These are phyloP conservation scores for Trichoderma atrobrunneum DNA, from an alignment of 2,329 filamentous ascomycete genomes.

Conservation along the genomic window DNA sequence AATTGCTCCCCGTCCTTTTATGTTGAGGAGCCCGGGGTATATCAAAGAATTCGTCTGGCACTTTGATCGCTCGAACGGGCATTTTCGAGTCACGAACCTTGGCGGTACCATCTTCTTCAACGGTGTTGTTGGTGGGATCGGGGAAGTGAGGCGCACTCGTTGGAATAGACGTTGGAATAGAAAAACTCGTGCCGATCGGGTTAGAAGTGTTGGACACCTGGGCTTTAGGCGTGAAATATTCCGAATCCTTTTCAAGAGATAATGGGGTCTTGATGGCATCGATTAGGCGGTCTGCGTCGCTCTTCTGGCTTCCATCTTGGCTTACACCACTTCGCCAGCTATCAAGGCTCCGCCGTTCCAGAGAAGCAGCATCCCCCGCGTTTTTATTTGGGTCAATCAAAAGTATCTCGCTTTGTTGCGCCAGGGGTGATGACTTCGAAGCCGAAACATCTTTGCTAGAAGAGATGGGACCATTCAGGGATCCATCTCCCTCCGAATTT, in stretches of 20 bases:
- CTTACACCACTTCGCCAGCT: slow-evolving; percentile 40
- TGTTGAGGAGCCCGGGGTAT: slow-evolving; percentile 31
- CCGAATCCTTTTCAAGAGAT: slow-evolving; percentile 37
- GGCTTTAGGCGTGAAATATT: slow-evolving; percentile 28
- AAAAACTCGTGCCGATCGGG: not conserved
- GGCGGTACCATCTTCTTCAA: slow-evolving; percentile 33
- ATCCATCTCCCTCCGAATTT: slow-evolving; percentile 21
- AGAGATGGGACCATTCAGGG: slow-evolving; percentile 13
- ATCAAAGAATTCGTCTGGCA: slow-evolving; percentile 47
- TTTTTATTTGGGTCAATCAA: slow-evolving; percentile 52
- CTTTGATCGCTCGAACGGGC: slow-evolving; percentile 46
- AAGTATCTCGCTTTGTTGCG: slow-evolving; percentile 54
- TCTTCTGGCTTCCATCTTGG: slow-evolving; percentile 48
- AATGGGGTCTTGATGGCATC: slow-evolving; percentile 66
- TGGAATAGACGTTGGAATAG: not conserved
- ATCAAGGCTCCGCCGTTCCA: slow-evolving; percentile 23
- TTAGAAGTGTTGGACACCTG: slow-evolving; percentile 11
- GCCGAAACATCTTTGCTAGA: slow-evolving; percentile 23
- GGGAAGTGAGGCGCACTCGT: not conserved
- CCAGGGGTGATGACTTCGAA: slow-evolving; percentile 27
- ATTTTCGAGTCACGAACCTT: slow-evolving; percentile 44
- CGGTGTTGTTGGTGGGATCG: not conserved
- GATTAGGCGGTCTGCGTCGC: slow-evolving; percentile 68
- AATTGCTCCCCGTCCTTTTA: slow-evolving; percentile 37
- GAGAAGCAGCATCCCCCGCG: slow-evolving; percentile 19